These are phyloP conservation scores for Plasmodium sp. DNA, from an alignment of 169 alveolate genomes.

Conservation along the genomic window DNA sequence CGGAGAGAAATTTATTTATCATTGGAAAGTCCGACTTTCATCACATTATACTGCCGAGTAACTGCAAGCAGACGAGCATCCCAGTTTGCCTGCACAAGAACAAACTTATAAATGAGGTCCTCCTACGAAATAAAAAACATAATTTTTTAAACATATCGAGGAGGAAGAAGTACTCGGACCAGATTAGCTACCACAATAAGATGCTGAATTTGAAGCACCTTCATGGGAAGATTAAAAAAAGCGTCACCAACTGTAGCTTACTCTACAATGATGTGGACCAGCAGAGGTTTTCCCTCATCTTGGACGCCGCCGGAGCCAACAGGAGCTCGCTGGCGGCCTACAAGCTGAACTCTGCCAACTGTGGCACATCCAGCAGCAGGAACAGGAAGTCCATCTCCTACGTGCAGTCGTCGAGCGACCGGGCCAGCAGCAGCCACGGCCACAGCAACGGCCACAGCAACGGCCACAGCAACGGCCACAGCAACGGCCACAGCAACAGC, in stretches of 20 bases:
- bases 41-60: conserved; percentile 18
- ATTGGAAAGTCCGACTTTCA: conserved; percentile 40
- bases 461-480: background rate
- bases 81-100: conserved; percentile 44
- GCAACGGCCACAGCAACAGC: background rate
- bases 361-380: background rate
- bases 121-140: conserved; percentile 27
- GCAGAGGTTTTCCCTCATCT: conserved; percentile 1
- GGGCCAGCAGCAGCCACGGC: conserved; percentile 4
- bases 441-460: background rate
- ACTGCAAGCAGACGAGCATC: conserved; percentile 17
- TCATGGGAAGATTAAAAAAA: conserved; percentile 31
- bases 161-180: conserved; percentile 56
- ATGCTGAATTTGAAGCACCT: conserved; percentile 35
- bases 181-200: conserved; percentile 24
- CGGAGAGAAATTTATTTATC: conserved; percentile 37
- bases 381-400: conserved; percentile 10
- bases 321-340: background rate
- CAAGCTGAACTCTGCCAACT: background rate
- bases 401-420: conserved; percentile 4
- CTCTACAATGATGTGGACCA: conserved; percentile 9
- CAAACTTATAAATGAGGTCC: conserved; percentile 31
- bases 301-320: background rate
- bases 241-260: conserved; percentile 3
- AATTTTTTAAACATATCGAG: conserved; percentile 26